phyloP scores from a whole-genome alignment of 106 monocot genomes.

The Iris macrosiphon region DNA sequence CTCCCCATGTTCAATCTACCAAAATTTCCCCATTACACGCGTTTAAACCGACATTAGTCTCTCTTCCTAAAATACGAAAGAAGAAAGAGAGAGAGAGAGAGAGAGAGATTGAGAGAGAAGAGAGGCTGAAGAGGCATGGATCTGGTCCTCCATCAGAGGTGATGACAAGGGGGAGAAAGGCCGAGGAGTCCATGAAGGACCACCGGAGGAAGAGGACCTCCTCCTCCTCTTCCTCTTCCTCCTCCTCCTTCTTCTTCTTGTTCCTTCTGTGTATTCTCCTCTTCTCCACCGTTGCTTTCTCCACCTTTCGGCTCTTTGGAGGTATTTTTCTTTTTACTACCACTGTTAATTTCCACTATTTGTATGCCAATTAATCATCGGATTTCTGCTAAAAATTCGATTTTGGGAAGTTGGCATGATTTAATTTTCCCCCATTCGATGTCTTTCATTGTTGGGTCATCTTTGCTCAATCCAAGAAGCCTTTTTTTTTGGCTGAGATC shows the following conservation, averaged over 20 bases:
- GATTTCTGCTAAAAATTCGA: too few relatives aligned
- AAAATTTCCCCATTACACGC: too few relatives aligned
- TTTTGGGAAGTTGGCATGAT: not conserved
- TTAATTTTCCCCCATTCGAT: not conserved
- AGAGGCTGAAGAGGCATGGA: not conserved
- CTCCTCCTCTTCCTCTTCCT: not conserved
- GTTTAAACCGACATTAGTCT: too few relatives aligned
- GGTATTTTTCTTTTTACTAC: not conserved
- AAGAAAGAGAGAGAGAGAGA: too few relatives aligned
- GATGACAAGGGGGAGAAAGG: not conserved
- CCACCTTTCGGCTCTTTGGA: slow-evolving; percentile 8
- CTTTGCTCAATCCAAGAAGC: too few relatives aligned
- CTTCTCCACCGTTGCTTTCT: not conserved
- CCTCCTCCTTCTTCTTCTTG: not conserved
- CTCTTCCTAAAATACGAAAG: too few relatives aligned
- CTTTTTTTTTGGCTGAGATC: not conserved
- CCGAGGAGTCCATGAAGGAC: not conserved
- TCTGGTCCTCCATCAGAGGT: not conserved
- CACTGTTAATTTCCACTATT: not conserved
- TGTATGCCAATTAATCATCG: too few relatives aligned
- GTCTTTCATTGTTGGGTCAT: not conserved
- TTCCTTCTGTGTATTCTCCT: slow-evolving; percentile 2
- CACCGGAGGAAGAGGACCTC: not conserved
- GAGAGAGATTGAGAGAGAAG: too few relatives aligned
- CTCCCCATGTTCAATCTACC: too few relatives aligned